phyloP scores from a whole-genome alignment of 2,329 filamentous ascomycete genomes.

The Ceratocystis colombiana region DNA sequence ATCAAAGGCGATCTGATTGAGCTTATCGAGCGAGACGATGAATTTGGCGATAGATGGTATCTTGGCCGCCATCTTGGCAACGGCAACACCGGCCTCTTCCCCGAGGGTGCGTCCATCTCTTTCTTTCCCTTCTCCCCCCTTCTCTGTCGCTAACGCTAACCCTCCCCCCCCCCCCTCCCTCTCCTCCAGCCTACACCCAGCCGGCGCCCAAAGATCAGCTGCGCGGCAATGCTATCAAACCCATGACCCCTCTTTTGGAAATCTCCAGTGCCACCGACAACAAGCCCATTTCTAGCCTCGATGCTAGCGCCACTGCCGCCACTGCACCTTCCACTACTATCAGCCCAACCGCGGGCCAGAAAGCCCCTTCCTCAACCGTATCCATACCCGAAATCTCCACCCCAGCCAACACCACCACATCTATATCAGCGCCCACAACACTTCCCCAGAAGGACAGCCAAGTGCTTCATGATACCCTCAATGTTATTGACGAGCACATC shows the following conservation, averaged over 20 bases:
- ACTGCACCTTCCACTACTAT: constrained; percentile 26
- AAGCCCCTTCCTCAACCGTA: constrained; percentile 24
- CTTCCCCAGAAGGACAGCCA: constrained; percentile 45
- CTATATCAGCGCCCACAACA: constrained; percentile 26
- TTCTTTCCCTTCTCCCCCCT: constrained; percentile 15
- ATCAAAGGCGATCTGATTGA: constrained; percentile 75
- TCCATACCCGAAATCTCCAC: constrained; percentile 29
- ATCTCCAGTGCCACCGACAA: constrained; percentile 27
- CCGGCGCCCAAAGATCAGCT: constrained; percentile 41
- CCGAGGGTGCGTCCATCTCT: constrained; percentile 53
- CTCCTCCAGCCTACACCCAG: constrained; percentile 50
- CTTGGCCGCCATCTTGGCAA: constrained; percentile 64
- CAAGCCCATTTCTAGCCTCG: constrained; percentile 1
- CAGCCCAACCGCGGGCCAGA: constrained; percentile 25
- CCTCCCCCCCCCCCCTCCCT: not conserved
- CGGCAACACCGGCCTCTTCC: constrained; percentile 67
- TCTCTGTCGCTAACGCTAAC: not conserved
- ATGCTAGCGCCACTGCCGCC: not conserved
- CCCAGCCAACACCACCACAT: constrained; percentile 30
- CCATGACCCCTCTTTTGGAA: constrained; percentile 31
- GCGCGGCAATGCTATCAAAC: constrained; percentile 28
- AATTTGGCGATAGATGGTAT: constrained; percentile 84
- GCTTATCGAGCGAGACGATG: constrained; percentile 74
- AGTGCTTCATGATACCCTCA: constrained; percentile 87
- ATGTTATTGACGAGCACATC: constrained; percentile 94